Percentiles rank a stretch among this genome's conserved stretches.
Evolutionary conservation across 352 stramenopile genomes (phyloP).

Genomic region (Pythium dissotocum): DNA sequence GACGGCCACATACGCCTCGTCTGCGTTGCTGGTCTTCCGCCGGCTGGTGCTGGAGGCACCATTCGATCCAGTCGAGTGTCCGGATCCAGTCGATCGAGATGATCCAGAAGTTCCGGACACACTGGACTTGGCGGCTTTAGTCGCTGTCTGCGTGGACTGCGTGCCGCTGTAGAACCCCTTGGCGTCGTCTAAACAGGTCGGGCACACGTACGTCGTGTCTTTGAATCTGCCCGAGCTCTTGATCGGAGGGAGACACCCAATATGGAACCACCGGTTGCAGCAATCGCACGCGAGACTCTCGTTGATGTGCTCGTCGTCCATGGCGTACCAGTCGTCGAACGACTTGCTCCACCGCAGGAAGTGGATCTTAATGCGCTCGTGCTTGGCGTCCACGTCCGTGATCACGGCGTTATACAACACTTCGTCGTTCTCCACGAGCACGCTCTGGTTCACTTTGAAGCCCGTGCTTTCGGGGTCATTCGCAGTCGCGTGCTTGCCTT

Average conservation of each 20-base stretch:
- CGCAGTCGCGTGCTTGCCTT: conserved; percentile 10
- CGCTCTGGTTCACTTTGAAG: conserved; percentile 82
- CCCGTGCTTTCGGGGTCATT: conserved; percentile 32
- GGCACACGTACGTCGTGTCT: conserved; percentile 86
- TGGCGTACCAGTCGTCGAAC: conserved; percentile 88
- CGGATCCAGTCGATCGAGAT: conserved; percentile 13
- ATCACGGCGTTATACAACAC: conserved; percentile 88
- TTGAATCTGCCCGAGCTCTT: conserved; percentile 85
- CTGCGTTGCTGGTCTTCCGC: conserved; percentile 14
- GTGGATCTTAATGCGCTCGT: conserved; percentile 86
- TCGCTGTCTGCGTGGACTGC: conserved; percentile 35
- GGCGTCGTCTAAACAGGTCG: conserved; percentile 75
- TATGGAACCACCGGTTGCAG: conserved; percentile 90
- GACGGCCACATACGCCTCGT: conserved; percentile 2
- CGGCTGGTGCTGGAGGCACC: conserved; percentile 11
- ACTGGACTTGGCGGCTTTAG: conserved; percentile 35
- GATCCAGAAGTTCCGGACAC: conserved; percentile 9
- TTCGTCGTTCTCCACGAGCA: conserved; percentile 85
- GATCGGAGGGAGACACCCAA: conserved; percentile 79
- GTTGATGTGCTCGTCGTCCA: conserved; percentile 89
- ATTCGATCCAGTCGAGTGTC: conserved; percentile 25
- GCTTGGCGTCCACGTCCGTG: conserved; percentile 69
- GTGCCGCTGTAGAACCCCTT: conserved; percentile 69
- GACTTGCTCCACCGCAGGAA: conserved; percentile 87
- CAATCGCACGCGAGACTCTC: conserved; percentile 88